A percentile compares a stretch with the other conserved stretches of the same genome.
Conservation (phyloP, 139 green algal species). For the Tetradesmus lagerheimii region DNA sequence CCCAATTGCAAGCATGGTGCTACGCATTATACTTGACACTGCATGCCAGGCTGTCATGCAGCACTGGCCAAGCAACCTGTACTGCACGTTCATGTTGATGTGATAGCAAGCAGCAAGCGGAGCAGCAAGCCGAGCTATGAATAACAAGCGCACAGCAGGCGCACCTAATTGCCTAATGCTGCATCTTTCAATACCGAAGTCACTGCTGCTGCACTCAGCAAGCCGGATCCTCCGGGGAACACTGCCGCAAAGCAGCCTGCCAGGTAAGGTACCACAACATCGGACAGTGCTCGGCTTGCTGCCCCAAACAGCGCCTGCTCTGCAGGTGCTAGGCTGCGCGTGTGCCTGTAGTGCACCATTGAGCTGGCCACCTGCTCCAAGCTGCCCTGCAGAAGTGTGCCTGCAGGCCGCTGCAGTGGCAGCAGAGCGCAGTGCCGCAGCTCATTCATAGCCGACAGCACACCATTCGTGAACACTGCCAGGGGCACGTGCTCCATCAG, state of each 20-base stretch:
- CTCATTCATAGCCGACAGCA: constrained; percentile 95
- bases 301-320: constrained; percentile 66
- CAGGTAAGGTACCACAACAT: constrained; percentile 73
- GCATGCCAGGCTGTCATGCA: no score
- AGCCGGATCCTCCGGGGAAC: constrained; percentile 50
- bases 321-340: constrained; percentile 52
- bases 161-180: not conserved
- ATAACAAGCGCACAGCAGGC: not conserved
- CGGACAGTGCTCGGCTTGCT: constrained; percentile 49
- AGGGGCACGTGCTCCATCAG: constrained; percentile 95
- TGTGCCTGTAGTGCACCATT: constrained; percentile 73
- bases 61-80: no score
- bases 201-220: constrained; percentile 1
- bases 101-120: no score
- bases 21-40: no score
- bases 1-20: no score
- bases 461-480: constrained; percentile 92
- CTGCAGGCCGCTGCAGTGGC: constrained; percentile 32
- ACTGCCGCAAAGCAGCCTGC: constrained; percentile 69
- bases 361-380: constrained; percentile 63
- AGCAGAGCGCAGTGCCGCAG: constrained; percentile 91
- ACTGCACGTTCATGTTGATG: no score
- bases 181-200: not conserved
- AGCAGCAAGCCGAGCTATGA: no score
- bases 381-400: constrained; percentile 64